Evolutionary conservation across 345 rosid genomes (phyloP).

Genomic region (Gossypioides kirkii): DNA sequence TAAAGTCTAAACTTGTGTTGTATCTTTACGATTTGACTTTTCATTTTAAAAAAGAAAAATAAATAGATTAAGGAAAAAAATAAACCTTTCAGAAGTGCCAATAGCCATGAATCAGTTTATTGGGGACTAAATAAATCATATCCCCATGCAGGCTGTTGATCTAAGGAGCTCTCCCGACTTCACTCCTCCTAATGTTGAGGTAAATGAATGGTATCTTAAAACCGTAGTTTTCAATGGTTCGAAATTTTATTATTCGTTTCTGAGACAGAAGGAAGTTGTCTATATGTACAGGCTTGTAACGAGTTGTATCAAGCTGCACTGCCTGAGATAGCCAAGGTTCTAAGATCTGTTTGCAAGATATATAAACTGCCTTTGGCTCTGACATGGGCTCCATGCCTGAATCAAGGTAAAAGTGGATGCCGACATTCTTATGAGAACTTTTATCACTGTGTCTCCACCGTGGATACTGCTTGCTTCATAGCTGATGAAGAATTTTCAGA

Average conservation of each 20-base stretch:
- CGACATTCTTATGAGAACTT: constrained; percentile 61
- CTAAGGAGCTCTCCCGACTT: constrained; percentile 60
- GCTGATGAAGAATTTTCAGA: constrained; percentile 34
- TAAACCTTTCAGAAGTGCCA: constrained; percentile 30
- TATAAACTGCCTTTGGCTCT: constrained; percentile 71
- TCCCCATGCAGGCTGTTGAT: constrained; percentile 65
- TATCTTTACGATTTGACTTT: constrained; percentile 9
- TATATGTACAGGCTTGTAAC: constrained; percentile 47
- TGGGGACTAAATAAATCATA: constrained; percentile 19
- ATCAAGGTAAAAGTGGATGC: constrained; percentile 62
- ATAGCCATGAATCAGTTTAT: constrained; percentile 18
- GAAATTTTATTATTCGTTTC: constrained; percentile 14
- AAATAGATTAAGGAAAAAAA: neutral
- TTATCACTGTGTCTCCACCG: constrained; percentile 52
- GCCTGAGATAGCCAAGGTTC: constrained; percentile 48
- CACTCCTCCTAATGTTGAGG: constrained; percentile 45
- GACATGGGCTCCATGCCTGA: constrained; percentile 70
- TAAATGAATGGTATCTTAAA: constrained; percentile 22
- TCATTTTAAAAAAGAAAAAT: neutral
- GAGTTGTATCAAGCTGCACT: constrained; percentile 47
- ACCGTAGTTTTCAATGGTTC: constrained; percentile 1
- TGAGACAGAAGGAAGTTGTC: constrained; percentile 25
- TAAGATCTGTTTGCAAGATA: constrained; percentile 52
- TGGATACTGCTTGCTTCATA: constrained; percentile 61
- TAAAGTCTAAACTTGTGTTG: neutral